A percentile compares a stretch with the other conserved stretches of the same genome.
phyloP scores from a whole-genome alignment of 208 protist species.

The Naegleria gruberi region DNA sequence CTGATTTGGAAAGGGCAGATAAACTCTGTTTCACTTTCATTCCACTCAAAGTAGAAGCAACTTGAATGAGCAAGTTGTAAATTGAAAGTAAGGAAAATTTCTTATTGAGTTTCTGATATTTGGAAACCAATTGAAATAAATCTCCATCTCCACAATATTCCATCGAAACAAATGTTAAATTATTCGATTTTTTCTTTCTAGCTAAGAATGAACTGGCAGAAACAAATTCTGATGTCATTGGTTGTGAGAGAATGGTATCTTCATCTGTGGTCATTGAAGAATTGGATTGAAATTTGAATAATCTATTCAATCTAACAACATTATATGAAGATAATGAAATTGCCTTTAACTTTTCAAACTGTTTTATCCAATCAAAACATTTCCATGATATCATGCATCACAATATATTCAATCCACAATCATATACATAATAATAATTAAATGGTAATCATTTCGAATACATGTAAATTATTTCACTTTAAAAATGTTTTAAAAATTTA shows the following conservation, averaged over 20 bases:
- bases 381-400: no score
- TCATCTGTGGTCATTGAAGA: not conserved
- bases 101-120: not conserved
- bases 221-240: not conserved
- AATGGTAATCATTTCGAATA: no score
- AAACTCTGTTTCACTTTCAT: not conserved
- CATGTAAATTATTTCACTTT: no score
- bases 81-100: not conserved
- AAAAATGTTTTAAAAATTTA: no score
- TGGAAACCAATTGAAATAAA: not conserved
- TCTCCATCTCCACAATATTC: not conserved
- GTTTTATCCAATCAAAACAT: no score
- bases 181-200: not conserved
- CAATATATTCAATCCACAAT: no score
- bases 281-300: not conserved
- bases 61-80: not conserved
- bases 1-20: not conserved
- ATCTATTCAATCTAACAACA: not conserved
- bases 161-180: not conserved
- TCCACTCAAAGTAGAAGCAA: not conserved
- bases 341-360: not conserved
- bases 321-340: not conserved
- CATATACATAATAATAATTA: no score
- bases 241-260: not conserved
- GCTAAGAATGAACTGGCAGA: not conserved